phyloP scores from a whole-genome alignment of 495 filamentous ascomycete species.

The Penicillium maclennaniae region DNA sequence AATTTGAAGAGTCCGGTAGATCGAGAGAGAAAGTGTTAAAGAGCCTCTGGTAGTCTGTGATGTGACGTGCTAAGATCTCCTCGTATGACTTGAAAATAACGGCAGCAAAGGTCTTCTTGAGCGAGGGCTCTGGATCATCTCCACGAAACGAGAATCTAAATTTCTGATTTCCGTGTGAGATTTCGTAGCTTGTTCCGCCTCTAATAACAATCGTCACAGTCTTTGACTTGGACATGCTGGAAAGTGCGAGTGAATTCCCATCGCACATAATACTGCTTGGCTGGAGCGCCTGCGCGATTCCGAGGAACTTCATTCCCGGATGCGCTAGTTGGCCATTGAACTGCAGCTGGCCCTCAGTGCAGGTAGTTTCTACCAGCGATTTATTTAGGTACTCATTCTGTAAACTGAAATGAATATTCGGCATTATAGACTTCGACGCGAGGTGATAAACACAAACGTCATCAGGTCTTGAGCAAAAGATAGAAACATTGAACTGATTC shows the following conservation, averaged over 20 bases:
- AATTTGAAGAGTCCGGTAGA: conserved; percentile 37
- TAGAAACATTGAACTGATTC: conserved; percentile 1
- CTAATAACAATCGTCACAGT: conserved; percentile 31
- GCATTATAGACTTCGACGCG: conserved; percentile 25
- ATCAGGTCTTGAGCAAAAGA: conserved; percentile 45
- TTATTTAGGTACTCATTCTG: conserved; percentile 26
- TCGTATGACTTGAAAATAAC: conserved; percentile 27
- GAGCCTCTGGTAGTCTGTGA: conserved; percentile 37
- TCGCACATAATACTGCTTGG: conserved; percentile 11
- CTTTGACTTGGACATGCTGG: background rate
- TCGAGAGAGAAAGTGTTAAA: conserved; percentile 33
- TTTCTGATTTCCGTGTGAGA: conserved; percentile 37
- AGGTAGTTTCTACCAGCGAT: conserved; percentile 20
- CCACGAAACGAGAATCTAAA: conserved; percentile 44
- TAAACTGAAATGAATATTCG: conserved; percentile 29
- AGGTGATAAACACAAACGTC: conserved; percentile 47
- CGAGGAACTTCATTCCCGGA: conserved; percentile 37
- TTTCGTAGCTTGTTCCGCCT: conserved; percentile 45
- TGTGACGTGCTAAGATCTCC: conserved; percentile 30
- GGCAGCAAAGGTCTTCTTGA: conserved; percentile 26
- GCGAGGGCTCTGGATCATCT: conserved; percentile 33
- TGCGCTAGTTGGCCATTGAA: conserved; percentile 25
- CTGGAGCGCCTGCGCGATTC: conserved; percentile 5
- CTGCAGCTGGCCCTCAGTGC: conserved; percentile 20
- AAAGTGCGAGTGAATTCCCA: conserved; percentile 4